Base-by-base conservation (phyloP, 192 early-diverging fungal genomes). In the Rhizophagus clarus region DNA sequence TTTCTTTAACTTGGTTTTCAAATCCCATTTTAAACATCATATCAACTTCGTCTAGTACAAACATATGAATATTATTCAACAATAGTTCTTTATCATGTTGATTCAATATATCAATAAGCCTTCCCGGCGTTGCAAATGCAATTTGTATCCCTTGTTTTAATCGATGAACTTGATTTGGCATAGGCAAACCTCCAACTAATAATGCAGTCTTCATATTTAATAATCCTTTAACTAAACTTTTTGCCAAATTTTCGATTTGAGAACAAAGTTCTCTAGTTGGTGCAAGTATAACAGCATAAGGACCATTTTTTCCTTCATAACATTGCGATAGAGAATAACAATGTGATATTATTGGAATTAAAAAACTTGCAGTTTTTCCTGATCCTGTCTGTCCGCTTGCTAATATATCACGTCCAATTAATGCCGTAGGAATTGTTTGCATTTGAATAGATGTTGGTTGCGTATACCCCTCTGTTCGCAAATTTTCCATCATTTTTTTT, bases 11-110 rank as follows among this genome's bases (percentile, higher is more conserved):
- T 74, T 90, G 88, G 4, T 81, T 82, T 7, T 82, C 82, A 67
- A 90, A 90, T 37, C 89, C 89, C 61, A 90, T 69, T 42, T 86
- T 87, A 70, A 90, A 85, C 88, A 90, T 90, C 49, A 88, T 80
- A 66, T 90, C 89, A 15, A 87, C 89, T 70, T 90, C 89, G 51
- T 90, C 89, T 31, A 90, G 32, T 3, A 90, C 87, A 8, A 90
- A 63, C 73, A 87, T 86, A 40, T 82, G 85, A 29, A 87, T 77
- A 32, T 81, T 86, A 32, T 81, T 85, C 26, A 87, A 80, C 12
- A 69, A 51, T 11, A 89, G 61, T 28, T 82, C 80, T 7, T 72
- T 24, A 12, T 76, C 34, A 56, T 87, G 83, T 32, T 82, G 77
- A 12, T 80, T 82, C 6, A 86, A 42, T 20, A 89, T 81, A 15